Evolutionary conservation across 331 rosid genomes (phyloP).

Genomic region (Spiraea crenata): DNA sequence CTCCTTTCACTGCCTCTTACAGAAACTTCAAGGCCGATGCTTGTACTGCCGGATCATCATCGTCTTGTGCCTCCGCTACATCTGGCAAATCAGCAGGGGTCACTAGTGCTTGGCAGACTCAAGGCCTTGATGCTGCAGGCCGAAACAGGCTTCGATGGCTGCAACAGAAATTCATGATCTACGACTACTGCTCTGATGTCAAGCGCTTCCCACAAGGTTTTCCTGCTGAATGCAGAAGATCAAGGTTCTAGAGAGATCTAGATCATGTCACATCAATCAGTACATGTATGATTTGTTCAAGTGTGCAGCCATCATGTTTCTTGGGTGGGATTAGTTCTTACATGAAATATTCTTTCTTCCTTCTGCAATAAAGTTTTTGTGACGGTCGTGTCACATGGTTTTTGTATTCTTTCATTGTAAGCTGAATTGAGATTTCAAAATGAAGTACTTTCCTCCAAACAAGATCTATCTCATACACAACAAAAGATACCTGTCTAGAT

Average conservation of each 20-base stretch:
- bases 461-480: no score
- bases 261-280: neutral
- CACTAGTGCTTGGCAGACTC: slow-evolving; percentile 28
- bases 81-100: neutral
- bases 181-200: slow-evolving; percentile 33
- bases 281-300: neutral
- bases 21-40: slow-evolving; percentile 49
- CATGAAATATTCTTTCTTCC: neutral
- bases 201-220: slow-evolving; percentile 30
- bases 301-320: neutral
- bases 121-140: slow-evolving; percentile 32
- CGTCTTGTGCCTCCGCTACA: slow-evolving; percentile 18
- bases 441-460: neutral
- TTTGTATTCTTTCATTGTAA: neutral
- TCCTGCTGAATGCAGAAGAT: slow-evolving; percentile 26
- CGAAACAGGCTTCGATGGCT: slow-evolving; percentile 49
- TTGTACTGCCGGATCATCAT: slow-evolving; percentile 31
- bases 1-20: slow-evolving; percentile 73
- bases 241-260: slow-evolving; percentile 17
- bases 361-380: neutral
- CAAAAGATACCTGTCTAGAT: no score
- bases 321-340: neutral
- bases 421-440: neutral
- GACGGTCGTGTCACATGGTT: neutral
- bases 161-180: slow-evolving; percentile 44